Base-by-base conservation (phyloP, 257 asterid species). In the Capsicum chinense region DNA sequence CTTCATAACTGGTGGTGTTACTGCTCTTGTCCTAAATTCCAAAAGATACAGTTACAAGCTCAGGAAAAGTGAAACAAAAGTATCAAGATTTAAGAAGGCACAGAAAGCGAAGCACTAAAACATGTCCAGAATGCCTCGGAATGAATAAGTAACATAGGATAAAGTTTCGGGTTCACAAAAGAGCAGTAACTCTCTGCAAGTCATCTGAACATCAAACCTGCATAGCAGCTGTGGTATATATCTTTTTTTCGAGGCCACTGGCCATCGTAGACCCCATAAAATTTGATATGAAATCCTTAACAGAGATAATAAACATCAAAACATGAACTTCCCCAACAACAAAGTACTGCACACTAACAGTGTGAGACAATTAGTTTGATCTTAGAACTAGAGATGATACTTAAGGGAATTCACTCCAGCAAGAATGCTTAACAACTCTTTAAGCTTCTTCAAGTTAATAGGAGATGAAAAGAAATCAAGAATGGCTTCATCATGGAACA, bases 1-100 rank as follows among this genome's bases (percentile, higher is more conserved):
- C 98, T 88, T 94, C 98, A 86, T 94, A 95, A 56, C 85, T 85
- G 67, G 91, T 84, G 70, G 76, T 60, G n/a, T 83, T 85, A 84
- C 42, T 62, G 76, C 79, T 89, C 70, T 88, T 97, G 84, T 88
- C 95, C 99, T 97, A 88, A 82, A 87, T 60, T n/a, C 82, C 83
- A 84, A 59, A 73, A 16, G 60, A 54, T 67, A 84, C 56, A 73
- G n/a, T 85, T 64, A 26, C 56, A 82, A 37, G 52, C 82, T 64
- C 54, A 80, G 58, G 57, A 82, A 74, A 80, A 79, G 58, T 79
- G 52, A 79, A 48, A 54, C 86, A 79, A 84, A 59, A 12, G 80
- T 56, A 64, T 39, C 78, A 71, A 83, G n/a, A 19, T 78, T 83
- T 5, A 67, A 59, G 76, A 71, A 79, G 47, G 58, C 83, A 59